Percentiles rank a stretch among this genome's conserved stretches.
Evolutionary conservation across 164 flowering plant species (phyloP).

Genomic region (Macadamia integrifolia): DNA sequence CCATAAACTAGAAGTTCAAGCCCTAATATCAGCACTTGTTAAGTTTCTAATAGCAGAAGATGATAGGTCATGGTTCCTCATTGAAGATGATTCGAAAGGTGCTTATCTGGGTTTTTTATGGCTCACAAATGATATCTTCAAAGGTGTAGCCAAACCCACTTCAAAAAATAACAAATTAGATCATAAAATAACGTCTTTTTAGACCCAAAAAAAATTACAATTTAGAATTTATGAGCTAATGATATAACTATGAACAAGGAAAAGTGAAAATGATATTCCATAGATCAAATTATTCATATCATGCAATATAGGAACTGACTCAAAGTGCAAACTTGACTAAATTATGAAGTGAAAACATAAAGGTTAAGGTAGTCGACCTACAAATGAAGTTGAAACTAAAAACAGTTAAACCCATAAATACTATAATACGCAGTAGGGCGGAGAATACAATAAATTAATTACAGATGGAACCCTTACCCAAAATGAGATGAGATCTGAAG

Average conservation of each 20-base stretch:
- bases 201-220: not conserved
- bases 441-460: not conserved
- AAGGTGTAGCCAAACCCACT: not conserved
- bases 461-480: not conserved
- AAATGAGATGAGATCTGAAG: constrained; percentile 1
- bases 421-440: not conserved
- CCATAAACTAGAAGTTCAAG: constrained; percentile 2
- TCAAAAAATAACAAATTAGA: not conserved
- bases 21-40: not conserved
- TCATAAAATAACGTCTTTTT: not conserved
- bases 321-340: constrained; percentile 4
- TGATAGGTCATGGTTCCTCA: not conserved
- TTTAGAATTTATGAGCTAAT: not conserved
- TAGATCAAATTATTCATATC: not conserved
- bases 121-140: not conserved
- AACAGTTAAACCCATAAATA: constrained; percentile 12
- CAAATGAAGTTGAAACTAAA: not conserved
- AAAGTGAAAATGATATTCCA: not conserved
- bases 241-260: not conserved
- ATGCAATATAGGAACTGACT: not conserved
- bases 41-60: not conserved
- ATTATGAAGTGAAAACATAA: constrained; percentile 2
- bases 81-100: not conserved
- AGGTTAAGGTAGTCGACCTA: not conserved
- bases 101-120: not conserved